Evolutionary conservation across 805 yeast genomes (phyloP).

Genomic region (Vanderwaltozyma polyspora): DNA sequence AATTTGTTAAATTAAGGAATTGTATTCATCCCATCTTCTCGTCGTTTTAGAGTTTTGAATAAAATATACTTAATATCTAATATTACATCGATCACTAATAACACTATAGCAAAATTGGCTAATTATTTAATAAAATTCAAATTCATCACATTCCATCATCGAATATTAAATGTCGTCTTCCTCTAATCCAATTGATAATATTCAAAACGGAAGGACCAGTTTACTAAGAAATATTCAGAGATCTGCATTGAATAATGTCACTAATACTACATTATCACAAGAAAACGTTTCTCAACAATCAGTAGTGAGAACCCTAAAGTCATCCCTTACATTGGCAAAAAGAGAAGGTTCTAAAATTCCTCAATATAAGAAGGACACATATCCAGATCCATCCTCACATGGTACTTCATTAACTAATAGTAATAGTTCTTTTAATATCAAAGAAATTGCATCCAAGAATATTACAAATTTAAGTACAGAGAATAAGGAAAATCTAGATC

Average conservation of each 20-base stretch:
- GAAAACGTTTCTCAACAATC: slow-evolving; percentile 14
- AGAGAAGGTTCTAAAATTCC: slow-evolving; percentile 12
- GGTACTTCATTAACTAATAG: neutral
- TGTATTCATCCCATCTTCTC: no score
- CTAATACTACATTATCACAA: slow-evolving; percentile 22
- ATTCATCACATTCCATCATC: no score
- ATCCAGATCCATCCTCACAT: slow-evolving; percentile 1
- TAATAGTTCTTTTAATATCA: neutral
- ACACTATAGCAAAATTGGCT: no score
- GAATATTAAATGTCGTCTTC: slow-evolving; percentile 11
- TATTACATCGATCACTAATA: no score
- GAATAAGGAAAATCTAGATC: slow-evolving; percentile 22
- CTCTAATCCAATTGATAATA: slow-evolving; percentile 6
- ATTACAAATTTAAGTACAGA: slow-evolving; percentile 2
- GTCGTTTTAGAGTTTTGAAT: no score
- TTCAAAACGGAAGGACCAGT: slow-evolving; percentile 16
- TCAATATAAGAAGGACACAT: slow-evolving; percentile 5
- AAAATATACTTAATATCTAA: no score
- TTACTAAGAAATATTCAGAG: slow-evolving; percentile 20
- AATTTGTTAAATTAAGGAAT: no score
- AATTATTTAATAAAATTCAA: no score
- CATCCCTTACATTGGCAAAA: slow-evolving; percentile 10
- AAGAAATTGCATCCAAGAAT: neutral
- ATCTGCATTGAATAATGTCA: slow-evolving; percentile 27
- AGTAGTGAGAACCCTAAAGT: slow-evolving; percentile 11